Base-by-base conservation (phyloP, 257 asterid species). In the Primulina tabacum region DNA sequence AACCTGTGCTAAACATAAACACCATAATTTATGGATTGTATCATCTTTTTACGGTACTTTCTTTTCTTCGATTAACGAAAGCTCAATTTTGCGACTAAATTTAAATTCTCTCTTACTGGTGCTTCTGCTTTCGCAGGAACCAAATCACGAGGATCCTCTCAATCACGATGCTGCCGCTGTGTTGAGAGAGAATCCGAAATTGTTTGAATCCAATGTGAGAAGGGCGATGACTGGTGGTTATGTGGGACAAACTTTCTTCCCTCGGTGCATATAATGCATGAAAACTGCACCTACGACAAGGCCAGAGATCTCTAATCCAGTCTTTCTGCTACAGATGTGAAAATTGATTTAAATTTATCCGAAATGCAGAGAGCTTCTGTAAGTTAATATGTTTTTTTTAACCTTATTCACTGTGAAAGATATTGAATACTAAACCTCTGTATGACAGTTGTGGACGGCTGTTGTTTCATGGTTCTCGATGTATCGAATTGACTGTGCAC, bases 121-220 rank as follows among this genome's bases (percentile, higher is more conserved):
- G 65, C 50, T 61, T 50, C 61, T 18, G 58, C 62, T 34, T 34
- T 33, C 64, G 56, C 87, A 94, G 99, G 99, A 94, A 76, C 99
- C 99, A 5, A 93, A 93, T 77, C 97, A 89, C 2, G 97, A 90
- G 86, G 99, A 93, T 76, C 99, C 99, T 75, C 96, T 93, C 57
- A 93, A 93, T 74, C 96, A 82, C 29, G 97, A 93, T 5, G 99
- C 99, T 43, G 98, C 98, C 33, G 82, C 88, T 26, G 89, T 87
- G 38, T 72, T 87, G 68, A 80, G 92, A 78, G 88, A 87, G 12
- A 72, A 79, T 65, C 88, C 85, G 0, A 76, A 35, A 71, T 28
- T 65, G 68, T 83, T 86, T 70, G 73, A 73, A 58, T 64, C 76
- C 21, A 81, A 86, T 18, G 91, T 83, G 73, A 74, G 64, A 74